These are phyloP conservation scores for Coniochaeta hoffmannii DNA, from an alignment of 2,329 filamentous ascomycete genomes.

Conservation along the genomic window DNA sequence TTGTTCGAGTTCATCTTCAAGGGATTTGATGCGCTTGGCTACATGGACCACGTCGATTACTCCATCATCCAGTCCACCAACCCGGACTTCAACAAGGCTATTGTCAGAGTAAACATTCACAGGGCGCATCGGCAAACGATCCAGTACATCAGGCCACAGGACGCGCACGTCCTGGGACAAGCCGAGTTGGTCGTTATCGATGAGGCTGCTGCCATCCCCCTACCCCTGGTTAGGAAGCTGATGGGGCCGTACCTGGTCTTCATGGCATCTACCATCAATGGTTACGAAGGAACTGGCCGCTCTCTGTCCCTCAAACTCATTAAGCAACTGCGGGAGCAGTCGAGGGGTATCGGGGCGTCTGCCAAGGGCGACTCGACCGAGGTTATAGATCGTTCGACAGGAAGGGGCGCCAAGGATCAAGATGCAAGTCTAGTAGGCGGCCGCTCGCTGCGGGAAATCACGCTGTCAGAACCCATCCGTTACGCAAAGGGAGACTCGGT, in stretches of 20 bases:
- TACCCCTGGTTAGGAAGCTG: constrained; percentile 85
- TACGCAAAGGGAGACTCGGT: constrained; percentile 87
- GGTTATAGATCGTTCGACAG: constrained; percentile 67
- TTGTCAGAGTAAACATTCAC: constrained; percentile 94
- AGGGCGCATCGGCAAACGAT: constrained; percentile 94
- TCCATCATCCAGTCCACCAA: constrained; percentile 98
- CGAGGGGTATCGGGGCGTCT: constrained; percentile 53
- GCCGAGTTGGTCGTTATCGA: constrained; percentile 95
- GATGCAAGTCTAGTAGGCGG: constrained; percentile 50
- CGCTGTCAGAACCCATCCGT: constrained; percentile 86
- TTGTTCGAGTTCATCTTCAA: constrained; percentile 98
- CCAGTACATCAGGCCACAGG: constrained; percentile 95
- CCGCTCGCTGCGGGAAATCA: constrained; percentile 83
- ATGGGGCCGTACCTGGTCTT: constrained; percentile 97
- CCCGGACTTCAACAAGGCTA: constrained; percentile 97
- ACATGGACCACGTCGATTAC: constrained; percentile 93
- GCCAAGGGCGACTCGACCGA: constrained; percentile 31
- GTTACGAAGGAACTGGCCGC: constrained; percentile 93
- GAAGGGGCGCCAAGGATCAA: constrained; percentile 57
- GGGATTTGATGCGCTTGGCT: constrained; percentile 89
- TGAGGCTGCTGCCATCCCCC: constrained; percentile 91
- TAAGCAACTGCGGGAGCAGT: constrained; percentile 92
- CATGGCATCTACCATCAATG: constrained; percentile 99
- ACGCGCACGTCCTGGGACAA: constrained; percentile 89
- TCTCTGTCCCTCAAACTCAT: constrained; percentile 95